Base-by-base conservation (phyloP, 1,139 yeast species). In the Arxiozyma slooffiae region DNA sequence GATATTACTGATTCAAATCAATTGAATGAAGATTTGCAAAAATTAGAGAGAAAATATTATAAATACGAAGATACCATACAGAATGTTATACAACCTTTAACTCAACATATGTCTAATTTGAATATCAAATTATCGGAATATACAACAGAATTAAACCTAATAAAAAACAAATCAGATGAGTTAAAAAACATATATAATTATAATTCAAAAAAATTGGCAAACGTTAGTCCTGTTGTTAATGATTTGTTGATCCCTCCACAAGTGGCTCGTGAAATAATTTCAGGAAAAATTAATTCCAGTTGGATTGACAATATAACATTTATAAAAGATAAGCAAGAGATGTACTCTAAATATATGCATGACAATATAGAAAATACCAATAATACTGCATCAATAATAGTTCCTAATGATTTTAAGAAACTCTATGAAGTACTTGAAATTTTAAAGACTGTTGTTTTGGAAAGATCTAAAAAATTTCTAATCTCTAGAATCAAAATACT, bases 201-300 rank as follows among this genome's bases (percentile, higher is more conserved):
- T 43, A 83, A 88, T 55, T 76, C 79, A 1, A 52, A 57, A 20
- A 64, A 69, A 38, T 71, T 82, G 4, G 82, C 83, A 38, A 75
- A 73, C 26, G 75, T 76, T 50, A 74, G 89, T 53, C 95, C 95
- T 0, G 70, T 86, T 16, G 81, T 89, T 0, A 75, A 84, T 40
- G 92, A 86, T 56, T 70, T 85, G 24, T 73, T 85, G 56, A 77
- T 89, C 4, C 86, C 96, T 0, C 95, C 96, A 0, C 78, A 77
- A 4, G 70, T 81, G 2, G 76, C 81, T 3, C 69, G 71, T 48
- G 74, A 80, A 1, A 69, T 84, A 0, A 55, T 75, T 4, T 67
- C 68, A 38, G 82, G 75, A 20, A 74, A 75, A 8, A 68, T 84
- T 6, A 70, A 73, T 55, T 63, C 66, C 2, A 53, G 64, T 20